Conservation (phyloP, 192 early-diverging fungal genomes). For the Entomortierella parvispora region DNA sequence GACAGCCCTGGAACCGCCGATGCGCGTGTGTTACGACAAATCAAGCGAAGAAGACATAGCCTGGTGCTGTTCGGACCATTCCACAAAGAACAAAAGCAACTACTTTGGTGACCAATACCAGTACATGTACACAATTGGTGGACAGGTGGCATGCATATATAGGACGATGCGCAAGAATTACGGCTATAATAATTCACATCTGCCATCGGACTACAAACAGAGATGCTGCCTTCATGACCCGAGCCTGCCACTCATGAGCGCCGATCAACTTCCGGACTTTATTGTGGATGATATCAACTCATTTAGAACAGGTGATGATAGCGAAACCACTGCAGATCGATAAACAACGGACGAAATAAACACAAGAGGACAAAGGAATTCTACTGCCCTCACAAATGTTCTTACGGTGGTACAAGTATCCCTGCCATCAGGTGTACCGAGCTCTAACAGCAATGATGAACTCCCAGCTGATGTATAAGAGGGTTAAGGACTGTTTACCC, state of each 20-base stretch:
- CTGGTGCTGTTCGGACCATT: conserved; percentile 9
- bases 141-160: background rate
- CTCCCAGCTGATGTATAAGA: too few species aligned
- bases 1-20: background rate
- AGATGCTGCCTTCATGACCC: background rate
- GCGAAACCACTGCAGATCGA: too few species aligned
- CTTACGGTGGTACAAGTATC: too few species aligned
- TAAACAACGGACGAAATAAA: too few species aligned
- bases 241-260: background rate
- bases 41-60: background rate
- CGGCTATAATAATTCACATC: too few species aligned
- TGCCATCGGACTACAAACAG: background rate
- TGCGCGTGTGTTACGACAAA: background rate
- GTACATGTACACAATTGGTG: background rate
- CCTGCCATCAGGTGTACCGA: too few species aligned
- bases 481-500: too few species aligned
- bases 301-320: background rate
- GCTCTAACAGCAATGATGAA: too few species aligned
- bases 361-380: too few species aligned
- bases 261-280: conserved; percentile 9
- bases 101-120: background rate
- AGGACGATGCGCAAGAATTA: background rate
- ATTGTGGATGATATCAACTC: background rate
- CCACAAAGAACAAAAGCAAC: background rate
- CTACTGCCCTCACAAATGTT: too few species aligned